These are phyloP conservation scores for Crucibulum laeve DNA, from an alignment of 768 basidiomycete genomes.

Conservation along the genomic window DNA sequence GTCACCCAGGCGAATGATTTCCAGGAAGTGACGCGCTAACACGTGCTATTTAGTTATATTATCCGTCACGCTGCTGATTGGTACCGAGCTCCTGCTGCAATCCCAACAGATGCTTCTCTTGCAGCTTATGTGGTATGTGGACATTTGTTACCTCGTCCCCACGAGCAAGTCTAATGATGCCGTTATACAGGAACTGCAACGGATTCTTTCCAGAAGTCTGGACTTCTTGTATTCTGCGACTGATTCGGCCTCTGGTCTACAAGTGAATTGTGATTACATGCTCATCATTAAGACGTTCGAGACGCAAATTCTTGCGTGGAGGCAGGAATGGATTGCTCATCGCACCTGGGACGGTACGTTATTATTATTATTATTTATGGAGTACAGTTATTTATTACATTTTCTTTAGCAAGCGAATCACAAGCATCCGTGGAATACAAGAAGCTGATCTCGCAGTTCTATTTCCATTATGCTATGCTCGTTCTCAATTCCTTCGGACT, in stretches of 20 bases:
- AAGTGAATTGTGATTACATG: slow-evolving; percentile 81
- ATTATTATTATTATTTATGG: slow-evolving; percentile 2
- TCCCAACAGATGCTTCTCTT: slow-evolving; percentile 61
- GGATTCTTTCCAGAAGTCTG: slow-evolving; percentile 81
- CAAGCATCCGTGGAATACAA: slow-evolving; percentile 35
- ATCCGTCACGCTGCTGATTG: slow-evolving; percentile 80
- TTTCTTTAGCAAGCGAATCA: slow-evolving; percentile 18
- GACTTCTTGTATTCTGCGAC: slow-evolving; percentile 89
- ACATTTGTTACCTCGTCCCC: slow-evolving; percentile 1
- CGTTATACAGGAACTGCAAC: slow-evolving; percentile 69
- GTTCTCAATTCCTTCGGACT: slow-evolving; percentile 95
- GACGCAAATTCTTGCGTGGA: slow-evolving; percentile 61
- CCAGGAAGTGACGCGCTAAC: slow-evolving; percentile 3
- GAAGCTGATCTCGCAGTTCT: slow-evolving; percentile 59
- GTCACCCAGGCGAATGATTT: slow-evolving; percentile 20
- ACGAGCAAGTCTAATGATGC: slow-evolving; percentile 7
- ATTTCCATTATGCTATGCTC: slow-evolving; percentile 81
- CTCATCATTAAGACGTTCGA: slow-evolving; percentile 83
- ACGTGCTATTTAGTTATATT: slow-evolving; percentile 54
- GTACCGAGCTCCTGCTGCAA: slow-evolving; percentile 63
- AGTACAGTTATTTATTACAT: slow-evolving; percentile 1
- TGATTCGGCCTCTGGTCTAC: slow-evolving; percentile 75
- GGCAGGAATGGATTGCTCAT: slow-evolving; percentile 47
- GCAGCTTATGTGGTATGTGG: slow-evolving; percentile 72
- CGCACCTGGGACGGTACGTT: slow-evolving; percentile 26